Conservation (phyloP, 202 grass and related monocot genomes). For the Eragrostis tef region DNA sequence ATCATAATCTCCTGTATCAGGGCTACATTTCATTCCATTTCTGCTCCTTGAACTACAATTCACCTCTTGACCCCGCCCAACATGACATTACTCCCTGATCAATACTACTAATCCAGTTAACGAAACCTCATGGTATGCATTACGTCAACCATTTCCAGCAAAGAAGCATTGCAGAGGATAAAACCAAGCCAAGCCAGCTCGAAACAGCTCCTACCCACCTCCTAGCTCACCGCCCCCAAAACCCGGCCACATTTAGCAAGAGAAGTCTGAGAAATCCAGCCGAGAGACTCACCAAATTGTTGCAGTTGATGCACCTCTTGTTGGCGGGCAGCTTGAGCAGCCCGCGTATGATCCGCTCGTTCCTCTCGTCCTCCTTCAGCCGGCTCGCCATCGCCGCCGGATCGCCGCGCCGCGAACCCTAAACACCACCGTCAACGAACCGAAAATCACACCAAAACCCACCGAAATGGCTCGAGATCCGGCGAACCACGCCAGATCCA, state of each 20-base stretch:
- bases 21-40: conserved; percentile 24
- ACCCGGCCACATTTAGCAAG: conserved; percentile 41
- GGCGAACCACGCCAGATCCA: conserved; percentile 47
- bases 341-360: conserved; percentile 90
- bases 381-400: conserved; percentile 64
- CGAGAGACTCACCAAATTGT: conserved; percentile 66
- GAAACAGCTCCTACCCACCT: background rate
- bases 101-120: background rate
- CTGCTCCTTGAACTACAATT: background rate
- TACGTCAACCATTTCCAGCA: background rate
- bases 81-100: background rate
- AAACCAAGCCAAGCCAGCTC: conserved; percentile 23
- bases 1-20: background rate
- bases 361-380: conserved; percentile 89
- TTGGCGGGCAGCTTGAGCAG: conserved; percentile 93
- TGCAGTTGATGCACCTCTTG: conserved; percentile 95
- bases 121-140: background rate
- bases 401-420: conserved; percentile 44
- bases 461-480: conserved; percentile 53
- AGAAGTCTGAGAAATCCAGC: background rate
- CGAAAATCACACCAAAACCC: conserved; percentile 16
- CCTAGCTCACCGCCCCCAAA: conserved; percentile 9
- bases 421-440: background rate
- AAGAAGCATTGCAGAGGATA: background rate
- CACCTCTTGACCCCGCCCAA: background rate